Conservation (phyloP, 1,284 basidiomycete genomes). For the Bondarzewia mesenterica region DNA sequence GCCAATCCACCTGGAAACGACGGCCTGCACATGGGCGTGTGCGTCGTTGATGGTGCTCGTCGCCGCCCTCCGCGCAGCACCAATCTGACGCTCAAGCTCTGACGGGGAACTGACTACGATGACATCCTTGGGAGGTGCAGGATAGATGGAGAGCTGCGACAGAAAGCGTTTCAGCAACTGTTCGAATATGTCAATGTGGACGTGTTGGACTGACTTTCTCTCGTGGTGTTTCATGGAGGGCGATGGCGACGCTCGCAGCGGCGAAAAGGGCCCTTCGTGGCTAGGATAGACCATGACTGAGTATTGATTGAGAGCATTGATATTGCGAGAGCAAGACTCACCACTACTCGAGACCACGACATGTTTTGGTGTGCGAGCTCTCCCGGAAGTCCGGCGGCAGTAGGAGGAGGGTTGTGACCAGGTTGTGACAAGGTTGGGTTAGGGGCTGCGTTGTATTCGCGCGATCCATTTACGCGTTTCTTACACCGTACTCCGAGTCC, state of each 20-base stretch:
- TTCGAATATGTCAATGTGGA: too few relatives aligned
- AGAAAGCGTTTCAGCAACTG: background rate
- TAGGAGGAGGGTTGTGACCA: too few relatives aligned
- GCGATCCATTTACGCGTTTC: too few relatives aligned
- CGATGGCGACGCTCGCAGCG: background rate
- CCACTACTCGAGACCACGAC: constrained; percentile 2
- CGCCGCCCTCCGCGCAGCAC: constrained; percentile 50
- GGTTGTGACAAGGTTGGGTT: too few relatives aligned
- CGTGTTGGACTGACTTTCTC: background rate
- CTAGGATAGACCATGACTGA: background rate
- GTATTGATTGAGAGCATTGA: background rate
- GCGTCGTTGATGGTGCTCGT: constrained; percentile 47
- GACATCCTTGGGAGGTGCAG: constrained; percentile 47
- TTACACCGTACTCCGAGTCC: too few relatives aligned
- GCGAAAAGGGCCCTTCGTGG: constrained; percentile 1
- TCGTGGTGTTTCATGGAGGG: background rate
- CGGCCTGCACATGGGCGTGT: constrained; percentile 57
- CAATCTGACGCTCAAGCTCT: constrained; percentile 65
- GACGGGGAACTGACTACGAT: constrained; percentile 67
- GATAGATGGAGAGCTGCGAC: constrained; percentile 73
- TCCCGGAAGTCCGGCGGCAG: too few relatives aligned
- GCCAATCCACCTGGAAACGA: constrained; percentile 73
- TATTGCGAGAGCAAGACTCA: background rate
- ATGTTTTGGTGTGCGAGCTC: constrained; percentile 6
- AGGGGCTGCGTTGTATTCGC: too few relatives aligned